Conservation (phyloP, 1,284 basidiomycete species). For the Termitomyces sp. region DNA sequence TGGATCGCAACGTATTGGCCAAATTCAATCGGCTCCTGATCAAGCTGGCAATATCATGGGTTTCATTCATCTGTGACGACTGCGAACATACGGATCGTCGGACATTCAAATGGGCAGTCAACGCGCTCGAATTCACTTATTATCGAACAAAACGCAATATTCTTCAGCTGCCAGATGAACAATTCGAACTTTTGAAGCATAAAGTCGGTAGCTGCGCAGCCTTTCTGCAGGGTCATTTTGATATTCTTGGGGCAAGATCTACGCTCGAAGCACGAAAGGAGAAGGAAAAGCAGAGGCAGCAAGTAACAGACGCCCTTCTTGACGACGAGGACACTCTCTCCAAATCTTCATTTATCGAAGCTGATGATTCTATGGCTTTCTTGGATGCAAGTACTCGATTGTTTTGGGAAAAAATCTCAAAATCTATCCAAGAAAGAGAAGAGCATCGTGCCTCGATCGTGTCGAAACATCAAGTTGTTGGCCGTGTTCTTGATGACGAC, state of each 20-base stretch:
- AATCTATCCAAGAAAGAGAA: conserved; percentile 63
- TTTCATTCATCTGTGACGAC: conserved; percentile 97
- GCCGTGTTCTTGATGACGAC: conserved; percentile 88
- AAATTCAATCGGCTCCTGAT: conserved; percentile 83
- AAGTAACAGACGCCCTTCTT: conserved; percentile 44
- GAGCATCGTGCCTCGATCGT: conserved; percentile 54
- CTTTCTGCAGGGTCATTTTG: conserved; percentile 94
- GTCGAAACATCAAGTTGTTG: conserved; percentile 70
- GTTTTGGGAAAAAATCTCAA: conserved; percentile 68
- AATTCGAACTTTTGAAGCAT: conserved; percentile 85
- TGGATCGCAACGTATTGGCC: conserved; percentile 69
- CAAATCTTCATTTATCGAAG: conserved; percentile 25
- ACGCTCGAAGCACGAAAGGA: conserved; percentile 85
- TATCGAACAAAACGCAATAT: conserved; percentile 90
- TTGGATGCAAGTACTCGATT: conserved; percentile 62
- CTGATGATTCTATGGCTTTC: conserved; percentile 38
- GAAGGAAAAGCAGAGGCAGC: conserved; percentile 74
- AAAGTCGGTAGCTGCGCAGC: conserved; percentile 98
- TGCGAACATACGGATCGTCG: conserved; percentile 95
- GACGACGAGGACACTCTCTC: conserved; percentile 49
- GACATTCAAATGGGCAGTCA: conserved; percentile 98
- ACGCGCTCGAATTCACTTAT: conserved; percentile 91
- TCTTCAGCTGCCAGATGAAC: conserved; percentile 80
- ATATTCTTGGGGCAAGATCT: conserved; percentile 92
- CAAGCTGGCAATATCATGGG: conserved; percentile 92